These are phyloP conservation scores for Albatrellus ellisii DNA, from an alignment of 768 basidiomycete species.

Conservation along the genomic window DNA sequence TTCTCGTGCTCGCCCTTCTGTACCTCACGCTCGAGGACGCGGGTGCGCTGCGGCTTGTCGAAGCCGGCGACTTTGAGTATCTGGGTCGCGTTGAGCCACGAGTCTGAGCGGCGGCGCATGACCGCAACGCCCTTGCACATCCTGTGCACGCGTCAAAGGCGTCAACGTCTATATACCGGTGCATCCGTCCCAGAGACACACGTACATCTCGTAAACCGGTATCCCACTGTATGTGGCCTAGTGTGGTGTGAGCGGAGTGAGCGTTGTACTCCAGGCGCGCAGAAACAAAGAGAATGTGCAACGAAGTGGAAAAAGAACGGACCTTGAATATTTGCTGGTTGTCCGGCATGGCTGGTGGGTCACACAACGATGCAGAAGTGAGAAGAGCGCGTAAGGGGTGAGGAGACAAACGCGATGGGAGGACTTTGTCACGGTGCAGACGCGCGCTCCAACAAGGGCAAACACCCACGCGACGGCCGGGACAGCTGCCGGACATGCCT, in stretches of 20 bases:
- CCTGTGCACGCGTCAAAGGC: conserved; percentile 39
- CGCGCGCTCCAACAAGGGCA: conserved; percentile 29
- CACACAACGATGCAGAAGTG: conserved; percentile 4
- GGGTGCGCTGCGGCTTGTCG: conserved; percentile 96
- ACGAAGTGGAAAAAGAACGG: conserved; percentile 8
- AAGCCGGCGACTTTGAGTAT: conserved; percentile 99
- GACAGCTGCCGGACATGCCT: not conserved
- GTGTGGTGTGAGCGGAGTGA: conserved; percentile 13
- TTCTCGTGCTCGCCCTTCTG: conserved; percentile 99
- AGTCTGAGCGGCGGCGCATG: conserved; percentile 92
- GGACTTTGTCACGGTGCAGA: conserved; percentile 11
- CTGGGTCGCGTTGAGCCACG: conserved; percentile 98
- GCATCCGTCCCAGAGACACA: conserved; percentile 17
- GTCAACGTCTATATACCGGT: conserved; percentile 22
- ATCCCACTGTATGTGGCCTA: conserved; percentile 93
- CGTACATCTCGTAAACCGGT: conserved; percentile 86
- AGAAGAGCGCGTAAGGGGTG: conserved; percentile 12
- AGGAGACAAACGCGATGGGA: conserved; percentile 6
- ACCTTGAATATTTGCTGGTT: conserved; percentile 79
- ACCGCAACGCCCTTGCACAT: conserved; percentile 94
- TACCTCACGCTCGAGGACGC: conserved; percentile 93
- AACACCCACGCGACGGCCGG: conserved; percentile 19
- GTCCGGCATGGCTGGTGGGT: conserved; percentile 47
- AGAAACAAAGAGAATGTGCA: conserved; percentile 14
- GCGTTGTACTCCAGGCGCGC: conserved; percentile 1